phyloP scores from a whole-genome alignment of 495 filamentous ascomycete species.

The Xylaria flabelliformis region DNA sequence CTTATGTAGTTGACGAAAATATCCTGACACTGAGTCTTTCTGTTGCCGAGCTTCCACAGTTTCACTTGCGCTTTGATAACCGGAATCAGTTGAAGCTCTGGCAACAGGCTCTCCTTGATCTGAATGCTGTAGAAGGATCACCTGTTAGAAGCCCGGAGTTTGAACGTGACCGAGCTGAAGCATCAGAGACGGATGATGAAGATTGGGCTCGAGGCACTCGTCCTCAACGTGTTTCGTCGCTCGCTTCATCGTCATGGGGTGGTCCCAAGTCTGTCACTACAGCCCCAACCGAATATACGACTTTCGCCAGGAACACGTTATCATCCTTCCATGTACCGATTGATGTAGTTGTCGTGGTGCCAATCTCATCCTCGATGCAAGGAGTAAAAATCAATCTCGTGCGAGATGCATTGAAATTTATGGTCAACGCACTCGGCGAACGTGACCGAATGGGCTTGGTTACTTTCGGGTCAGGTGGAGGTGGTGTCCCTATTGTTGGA shows the following conservation, averaged over 20 bases:
- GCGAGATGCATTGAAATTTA: constrained; percentile 91
- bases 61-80: constrained; percentile 91
- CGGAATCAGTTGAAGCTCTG: constrained; percentile 87
- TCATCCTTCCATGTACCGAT: constrained; percentile 86
- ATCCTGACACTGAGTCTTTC: constrained; percentile 90
- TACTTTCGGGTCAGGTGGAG: constrained; percentile 94
- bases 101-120: constrained; percentile 85
- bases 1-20: constrained; percentile 68
- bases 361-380: constrained; percentile 98
- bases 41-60: constrained; percentile 93
- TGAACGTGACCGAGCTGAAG: constrained; percentile 67
- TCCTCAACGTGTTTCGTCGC: constrained; percentile 81
- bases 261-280: constrained; percentile 77
- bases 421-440: constrained; percentile 90
- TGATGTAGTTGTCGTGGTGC: constrained; percentile 96
- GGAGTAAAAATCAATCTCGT: constrained; percentile 96
- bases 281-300: constrained; percentile 81
- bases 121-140: constrained; percentile 71
- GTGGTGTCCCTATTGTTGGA: constrained; percentile 93
- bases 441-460: constrained; percentile 96
- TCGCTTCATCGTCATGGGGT: constrained; percentile 78
- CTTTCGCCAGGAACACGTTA: constrained; percentile 60
- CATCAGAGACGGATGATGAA: constrained; percentile 88
- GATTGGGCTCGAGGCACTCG: constrained; percentile 78
- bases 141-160: constrained; percentile 71